phyloP scores from a whole-genome alignment of 768 basidiomycete genomes.

The Termitomyces sp. region DNA sequence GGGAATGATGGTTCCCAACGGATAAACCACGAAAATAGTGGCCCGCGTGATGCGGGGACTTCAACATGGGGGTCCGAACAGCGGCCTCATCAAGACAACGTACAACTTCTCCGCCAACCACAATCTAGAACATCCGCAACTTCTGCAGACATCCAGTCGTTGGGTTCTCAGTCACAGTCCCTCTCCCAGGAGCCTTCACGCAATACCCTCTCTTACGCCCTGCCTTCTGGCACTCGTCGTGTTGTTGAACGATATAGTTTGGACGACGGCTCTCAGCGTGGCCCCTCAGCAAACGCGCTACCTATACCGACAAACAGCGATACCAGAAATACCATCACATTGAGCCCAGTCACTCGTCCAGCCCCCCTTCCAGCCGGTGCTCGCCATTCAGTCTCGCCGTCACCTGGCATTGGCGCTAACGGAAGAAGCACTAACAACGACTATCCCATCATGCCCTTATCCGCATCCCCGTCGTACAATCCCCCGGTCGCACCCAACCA shows the following conservation, averaged over 20 bases:
- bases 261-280: conserved; percentile 39
- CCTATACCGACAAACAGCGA: conserved; percentile 29
- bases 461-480: conserved; percentile 55
- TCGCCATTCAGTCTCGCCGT: conserved; percentile 45
- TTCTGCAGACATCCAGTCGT: conserved; percentile 29
- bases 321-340: conserved; percentile 19
- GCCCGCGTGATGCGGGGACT: conserved; percentile 16
- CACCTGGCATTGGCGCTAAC: conserved; percentile 29
- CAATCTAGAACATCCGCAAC: conserved; percentile 22
- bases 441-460: conserved; percentile 54
- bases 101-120: conserved; percentile 17
- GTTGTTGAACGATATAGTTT: conserved; percentile 52
- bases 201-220: conserved; percentile 40
- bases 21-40: conserved; percentile 17
- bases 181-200: conserved; percentile 35
- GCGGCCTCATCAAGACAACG: conserved; percentile 18
- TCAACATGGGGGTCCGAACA: conserved; percentile 23
- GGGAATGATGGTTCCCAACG: conserved; percentile 14
- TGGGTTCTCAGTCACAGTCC: conserved; percentile 25
- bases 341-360: conserved; percentile 20
- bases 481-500: conserved; percentile 66
- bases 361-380: conserved; percentile 38
- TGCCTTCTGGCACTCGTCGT: conserved; percentile 43
- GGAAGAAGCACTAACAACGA: conserved; percentile 27
- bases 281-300: conserved; percentile 31